phyloP scores from a whole-genome alignment of 768 basidiomycete genomes.

The Butyriboletus loyo region DNA sequence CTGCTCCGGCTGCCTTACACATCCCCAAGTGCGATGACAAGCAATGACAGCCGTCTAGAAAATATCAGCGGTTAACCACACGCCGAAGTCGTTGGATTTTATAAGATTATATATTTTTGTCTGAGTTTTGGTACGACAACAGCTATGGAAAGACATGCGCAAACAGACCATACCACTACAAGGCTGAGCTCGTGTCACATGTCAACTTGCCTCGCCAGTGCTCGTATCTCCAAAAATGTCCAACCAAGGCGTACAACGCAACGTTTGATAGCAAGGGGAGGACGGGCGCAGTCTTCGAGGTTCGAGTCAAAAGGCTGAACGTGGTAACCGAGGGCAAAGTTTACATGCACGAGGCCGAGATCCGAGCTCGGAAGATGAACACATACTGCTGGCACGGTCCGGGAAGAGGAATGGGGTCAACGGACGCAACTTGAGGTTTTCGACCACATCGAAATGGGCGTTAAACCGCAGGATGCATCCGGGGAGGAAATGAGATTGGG shows the following conservation, averaged over 20 bases:
- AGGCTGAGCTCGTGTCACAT: conserved; percentile 12
- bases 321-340: neutral
- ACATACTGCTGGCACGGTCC: neutral
- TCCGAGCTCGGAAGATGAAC: conserved; percentile 10
- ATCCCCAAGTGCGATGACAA: too few species aligned
- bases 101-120: conserved; percentile 6
- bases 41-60: too few species aligned
- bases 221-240: neutral
- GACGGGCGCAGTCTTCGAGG: too few species aligned
- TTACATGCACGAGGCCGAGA: conserved; percentile 13
- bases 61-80: neutral
- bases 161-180: conserved; percentile 7
- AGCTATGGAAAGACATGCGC: conserved; percentile 1
- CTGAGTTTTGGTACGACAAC: conserved; percentile 9
- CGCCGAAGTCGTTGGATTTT: neutral
- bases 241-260: neutral
- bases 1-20: too few species aligned
- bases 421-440: conserved; percentile 4
- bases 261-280: neutral
- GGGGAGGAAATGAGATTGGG: conserved; percentile 3
- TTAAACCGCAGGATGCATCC: neutral
- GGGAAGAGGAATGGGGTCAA: neutral
- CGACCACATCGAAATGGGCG: conserved; percentile 10
- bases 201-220: neutral
- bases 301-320: neutral